Evolutionary conservation across 2,329 filamentous ascomycete genomes (phyloP), one percentile per base, ranked within the genome.

Genomic region (Colletotrichum filicis): DNA sequence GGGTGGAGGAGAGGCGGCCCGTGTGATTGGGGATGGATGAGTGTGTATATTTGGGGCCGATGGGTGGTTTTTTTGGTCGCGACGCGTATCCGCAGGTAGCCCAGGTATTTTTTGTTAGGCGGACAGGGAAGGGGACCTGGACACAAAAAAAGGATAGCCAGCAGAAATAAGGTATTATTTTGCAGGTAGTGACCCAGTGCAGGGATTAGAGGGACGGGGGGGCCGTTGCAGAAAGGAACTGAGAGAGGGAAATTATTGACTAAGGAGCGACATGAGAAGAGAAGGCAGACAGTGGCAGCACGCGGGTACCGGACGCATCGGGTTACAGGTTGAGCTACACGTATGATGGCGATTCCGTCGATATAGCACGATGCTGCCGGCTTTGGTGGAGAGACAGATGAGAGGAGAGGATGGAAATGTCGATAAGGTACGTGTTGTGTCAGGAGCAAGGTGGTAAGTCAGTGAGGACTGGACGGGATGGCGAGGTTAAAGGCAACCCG

Each of bases 211-310:
- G 52, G 60, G 60, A 64, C 58, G 49, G 65, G 61, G 70, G 56
- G 56, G 55, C 28, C 60, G 71, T 69, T 72, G 69, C 65, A 72
- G 58, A 72, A 72, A 52, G 42, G 37, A 63, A 68, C 66, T 57
- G 71, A 12, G 61, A 69, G 58, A 60, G 35, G 49, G 53, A 63
- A 68, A 58, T 75, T 70, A 76, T 73, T 64, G 71, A 69, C 35
- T 72, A 75, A 74, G 63, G 71, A 76, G 68, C 32, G 75, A 76
- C 75, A 76, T 75, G 64, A 76, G 62, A 65, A 62, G 61, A 55
- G 66, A 66, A 67, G 32, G 7, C 19, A 60, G 56, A 32, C 57
- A 52, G 64, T 57, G 56, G 42, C 53, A 52, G 66, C 65, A 62
- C 35, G 68, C 59, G 35, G 42, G 32, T 59, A 74, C 59, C 73